phyloP scores from a whole-genome alignment of 2,329 filamentous ascomycete genomes.

The Colletotrichum incanum region DNA sequence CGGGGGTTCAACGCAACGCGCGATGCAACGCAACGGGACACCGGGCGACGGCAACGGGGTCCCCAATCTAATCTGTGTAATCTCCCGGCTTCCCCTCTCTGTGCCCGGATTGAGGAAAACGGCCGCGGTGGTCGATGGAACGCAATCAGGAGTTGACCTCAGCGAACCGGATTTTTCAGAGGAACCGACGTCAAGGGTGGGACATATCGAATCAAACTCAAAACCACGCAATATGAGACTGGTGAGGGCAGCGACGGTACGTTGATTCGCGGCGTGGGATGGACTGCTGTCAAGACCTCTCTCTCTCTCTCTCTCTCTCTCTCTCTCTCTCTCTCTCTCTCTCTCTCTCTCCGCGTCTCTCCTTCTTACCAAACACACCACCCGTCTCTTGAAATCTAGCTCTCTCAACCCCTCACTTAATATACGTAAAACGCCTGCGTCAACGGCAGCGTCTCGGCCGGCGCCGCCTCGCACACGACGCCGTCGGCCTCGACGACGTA shows the following conservation, averaged over 20 bases:
- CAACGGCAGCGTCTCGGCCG: constrained; percentile 79
- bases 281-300: background rate
- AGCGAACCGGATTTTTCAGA: constrained; percentile 37
- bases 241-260: background rate
- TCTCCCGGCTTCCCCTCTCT: constrained; percentile 26
- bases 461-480: constrained; percentile 79
- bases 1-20: background rate
- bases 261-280: background rate
- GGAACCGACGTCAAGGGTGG: constrained; percentile 25
- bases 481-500: constrained; percentile 93
- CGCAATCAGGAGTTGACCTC: constrained; percentile 19
- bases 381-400: no score
- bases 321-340: no score
- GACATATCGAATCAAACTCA: constrained; percentile 11
- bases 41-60: background rate
- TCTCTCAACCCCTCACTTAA: constrained; percentile 54
- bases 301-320: no score
- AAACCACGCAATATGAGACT: background rate
- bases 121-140: constrained; percentile 23
- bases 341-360: no score
- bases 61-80: constrained; percentile 30
- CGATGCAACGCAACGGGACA: background rate
- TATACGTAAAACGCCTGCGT: constrained; percentile 86
- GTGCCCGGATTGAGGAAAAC: constrained; percentile 29
- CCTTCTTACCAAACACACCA: no score